Evolutionary conservation across 352 stramenopile genomes (phyloP).

Genomic region (Phytophthora parvispora): DNA sequence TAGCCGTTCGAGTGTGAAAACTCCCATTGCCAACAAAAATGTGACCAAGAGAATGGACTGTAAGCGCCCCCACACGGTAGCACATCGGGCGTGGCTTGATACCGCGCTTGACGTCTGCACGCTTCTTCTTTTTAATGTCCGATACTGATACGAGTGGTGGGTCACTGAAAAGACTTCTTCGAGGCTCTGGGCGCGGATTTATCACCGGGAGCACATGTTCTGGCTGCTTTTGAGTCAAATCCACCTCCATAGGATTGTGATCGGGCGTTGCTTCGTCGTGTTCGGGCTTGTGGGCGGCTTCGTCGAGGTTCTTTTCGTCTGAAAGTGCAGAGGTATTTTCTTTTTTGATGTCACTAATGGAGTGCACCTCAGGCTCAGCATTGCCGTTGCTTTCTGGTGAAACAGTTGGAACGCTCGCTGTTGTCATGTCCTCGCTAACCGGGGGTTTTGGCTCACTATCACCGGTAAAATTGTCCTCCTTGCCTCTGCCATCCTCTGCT

Average conservation of each 20-base stretch:
- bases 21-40: constrained; percentile 81
- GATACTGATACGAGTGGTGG: constrained; percentile 46
- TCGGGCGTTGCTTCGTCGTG: constrained; percentile 2
- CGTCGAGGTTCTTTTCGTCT: constrained; percentile 4
- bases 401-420: not conserved
- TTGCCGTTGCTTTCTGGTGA: constrained; percentile 7
- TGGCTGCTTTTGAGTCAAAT: not conserved
- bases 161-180: constrained; percentile 56
- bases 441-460: constrained; percentile 3
- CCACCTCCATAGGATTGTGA: not conserved
- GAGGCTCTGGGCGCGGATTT: constrained; percentile 51
- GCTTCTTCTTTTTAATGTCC: constrained; percentile 78
- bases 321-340: not conserved
- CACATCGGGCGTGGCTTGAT: constrained; percentile 59
- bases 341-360: constrained; percentile 10
- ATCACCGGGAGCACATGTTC: constrained; percentile 57
- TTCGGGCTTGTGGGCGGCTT: not conserved
- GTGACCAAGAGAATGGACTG: constrained; percentile 83
- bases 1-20: constrained; percentile 90
- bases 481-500: constrained; percentile 11
- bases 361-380: not conserved
- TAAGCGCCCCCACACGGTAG: constrained; percentile 83
- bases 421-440: not conserved
- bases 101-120: constrained; percentile 44
- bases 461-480: not conserved